Evolutionary conservation across 2,329 filamentous ascomycete genomes (phyloP).

Genomic region (Venturia nashicola): DNA sequence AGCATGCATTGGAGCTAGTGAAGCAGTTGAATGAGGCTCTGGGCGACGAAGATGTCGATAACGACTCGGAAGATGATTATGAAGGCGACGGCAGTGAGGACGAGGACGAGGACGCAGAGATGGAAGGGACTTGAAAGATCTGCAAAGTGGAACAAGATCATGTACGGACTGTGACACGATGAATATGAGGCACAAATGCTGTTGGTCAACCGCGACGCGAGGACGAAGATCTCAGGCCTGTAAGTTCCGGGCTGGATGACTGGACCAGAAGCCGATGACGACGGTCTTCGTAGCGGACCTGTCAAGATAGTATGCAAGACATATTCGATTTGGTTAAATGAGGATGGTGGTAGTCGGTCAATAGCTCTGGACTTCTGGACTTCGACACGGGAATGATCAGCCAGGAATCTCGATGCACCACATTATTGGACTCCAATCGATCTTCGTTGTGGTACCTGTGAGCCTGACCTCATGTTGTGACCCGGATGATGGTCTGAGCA

Average conservation of each 20-base stretch:
- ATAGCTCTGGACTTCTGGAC: neutral
- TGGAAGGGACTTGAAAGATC: conserved; percentile 1
- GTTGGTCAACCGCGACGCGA: neutral
- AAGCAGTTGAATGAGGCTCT: conserved; percentile 31
- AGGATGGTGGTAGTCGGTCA: neutral
- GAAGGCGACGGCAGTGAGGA: conserved; percentile 21
- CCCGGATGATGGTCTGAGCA: neutral
- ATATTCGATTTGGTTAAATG: neutral
- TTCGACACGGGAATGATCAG: neutral
- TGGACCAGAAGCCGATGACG: neutral
- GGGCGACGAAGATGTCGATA: conserved; percentile 28
- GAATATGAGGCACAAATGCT: neutral
- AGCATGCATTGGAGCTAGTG: conserved; percentile 63
- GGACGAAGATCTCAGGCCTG: neutral
- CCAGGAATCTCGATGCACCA: neutral
- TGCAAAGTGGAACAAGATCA: neutral
- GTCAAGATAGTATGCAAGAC: neutral
- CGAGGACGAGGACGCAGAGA: conserved; percentile 19
- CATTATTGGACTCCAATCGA: neutral
- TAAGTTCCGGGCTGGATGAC: neutral
- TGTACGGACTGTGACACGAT: neutral
- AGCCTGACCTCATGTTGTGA: neutral
- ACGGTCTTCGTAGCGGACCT: neutral
- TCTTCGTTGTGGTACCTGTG: neutral
- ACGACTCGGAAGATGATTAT: conserved; percentile 21